Conservation (phyloP, 495 filamentous ascomycete species). For the Aspergillus nidulans region DNA sequence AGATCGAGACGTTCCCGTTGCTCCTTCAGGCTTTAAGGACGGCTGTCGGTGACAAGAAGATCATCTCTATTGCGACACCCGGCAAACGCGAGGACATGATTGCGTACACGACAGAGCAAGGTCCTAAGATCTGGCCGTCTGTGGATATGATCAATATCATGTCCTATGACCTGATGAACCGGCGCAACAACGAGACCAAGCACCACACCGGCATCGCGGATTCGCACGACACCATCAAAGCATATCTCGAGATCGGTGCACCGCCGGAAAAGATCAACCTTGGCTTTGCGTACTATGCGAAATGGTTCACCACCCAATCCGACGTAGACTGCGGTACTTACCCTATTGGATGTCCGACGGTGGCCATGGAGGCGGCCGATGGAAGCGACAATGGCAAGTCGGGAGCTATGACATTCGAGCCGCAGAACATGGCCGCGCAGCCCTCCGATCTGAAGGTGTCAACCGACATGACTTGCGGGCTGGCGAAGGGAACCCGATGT, state of each 20-base stretch:
- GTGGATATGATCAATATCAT: constrained; percentile 77
- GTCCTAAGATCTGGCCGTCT: constrained; percentile 58
- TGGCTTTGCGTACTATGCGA: constrained; percentile 70
- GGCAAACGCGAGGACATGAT: constrained; percentile 67
- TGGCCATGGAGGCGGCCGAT: constrained; percentile 57
- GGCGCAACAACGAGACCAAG: constrained; percentile 62
- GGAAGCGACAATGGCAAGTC: constrained; percentile 62
- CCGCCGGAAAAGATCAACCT: constrained; percentile 59
- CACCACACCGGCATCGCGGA: constrained; percentile 60
- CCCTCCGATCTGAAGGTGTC: constrained; percentile 41
- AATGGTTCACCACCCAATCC: constrained; percentile 63
- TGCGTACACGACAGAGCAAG: constrained; percentile 59
- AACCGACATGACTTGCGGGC: constrained; percentile 38
- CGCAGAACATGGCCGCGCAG: constrained; percentile 42
- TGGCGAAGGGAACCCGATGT: constrained; percentile 26
- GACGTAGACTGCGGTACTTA: constrained; percentile 37
- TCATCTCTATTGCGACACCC: constrained; percentile 68
- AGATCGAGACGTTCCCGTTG: constrained; percentile 61
- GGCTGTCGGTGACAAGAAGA: constrained; percentile 53
- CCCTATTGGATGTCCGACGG: constrained; percentile 60
- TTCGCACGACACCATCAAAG: constrained; percentile 51
- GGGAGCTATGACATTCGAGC: constrained; percentile 55
- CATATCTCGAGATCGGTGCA: constrained; percentile 57
- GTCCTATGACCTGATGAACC: constrained; percentile 77
- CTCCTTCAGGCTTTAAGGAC: constrained; percentile 57